A percentile compares a stretch with the other conserved stretches of the same genome.
These are phyloP conservation scores for Arabidopsis arenosa DNA, from an alignment of 345 rosid species.

Conservation along the genomic window DNA sequence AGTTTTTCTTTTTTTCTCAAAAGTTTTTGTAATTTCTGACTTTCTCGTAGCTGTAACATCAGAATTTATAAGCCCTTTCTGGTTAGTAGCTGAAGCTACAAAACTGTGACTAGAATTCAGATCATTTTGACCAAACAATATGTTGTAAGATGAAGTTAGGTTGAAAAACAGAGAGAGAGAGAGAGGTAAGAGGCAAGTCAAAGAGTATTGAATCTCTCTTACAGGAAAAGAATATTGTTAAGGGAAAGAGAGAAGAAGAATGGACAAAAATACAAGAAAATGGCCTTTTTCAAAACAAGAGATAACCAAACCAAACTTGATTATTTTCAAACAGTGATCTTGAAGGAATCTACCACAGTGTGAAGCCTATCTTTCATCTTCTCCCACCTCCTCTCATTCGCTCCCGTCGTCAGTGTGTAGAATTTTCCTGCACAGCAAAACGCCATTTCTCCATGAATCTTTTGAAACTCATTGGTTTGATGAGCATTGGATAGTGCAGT, in stretches of 20 bases:
- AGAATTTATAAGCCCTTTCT: not conserved
- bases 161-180: not conserved
- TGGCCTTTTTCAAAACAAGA: constrained; percentile 16
- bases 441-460: constrained; percentile 1
- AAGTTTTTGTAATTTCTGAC: too few relatives aligned
- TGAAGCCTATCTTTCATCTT: constrained; percentile 88
- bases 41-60: not conserved
- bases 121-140: not conserved
- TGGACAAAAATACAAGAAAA: constrained; percentile 39
- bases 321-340: constrained; percentile 52
- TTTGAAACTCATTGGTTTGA: not conserved
- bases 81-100: not conserved
- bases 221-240: constrained; percentile 32
- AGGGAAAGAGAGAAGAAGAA: constrained; percentile 30
- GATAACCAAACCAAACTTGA: constrained; percentile 25
- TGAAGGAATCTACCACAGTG: constrained; percentile 77
- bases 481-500: not conserved
- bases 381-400: constrained; percentile 90
- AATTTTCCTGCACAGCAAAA: constrained; percentile 64
- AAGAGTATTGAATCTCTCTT: constrained; percentile 32
- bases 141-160: constrained; percentile 8
- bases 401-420: constrained; percentile 84
- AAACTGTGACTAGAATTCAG: not conserved
- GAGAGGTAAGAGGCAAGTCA: constrained; percentile 28
- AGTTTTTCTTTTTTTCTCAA: too few relatives aligned